phyloP scores from a whole-genome alignment of 2,329 filamentous ascomycete species.

The Fusarium oxysporum region DNA sequence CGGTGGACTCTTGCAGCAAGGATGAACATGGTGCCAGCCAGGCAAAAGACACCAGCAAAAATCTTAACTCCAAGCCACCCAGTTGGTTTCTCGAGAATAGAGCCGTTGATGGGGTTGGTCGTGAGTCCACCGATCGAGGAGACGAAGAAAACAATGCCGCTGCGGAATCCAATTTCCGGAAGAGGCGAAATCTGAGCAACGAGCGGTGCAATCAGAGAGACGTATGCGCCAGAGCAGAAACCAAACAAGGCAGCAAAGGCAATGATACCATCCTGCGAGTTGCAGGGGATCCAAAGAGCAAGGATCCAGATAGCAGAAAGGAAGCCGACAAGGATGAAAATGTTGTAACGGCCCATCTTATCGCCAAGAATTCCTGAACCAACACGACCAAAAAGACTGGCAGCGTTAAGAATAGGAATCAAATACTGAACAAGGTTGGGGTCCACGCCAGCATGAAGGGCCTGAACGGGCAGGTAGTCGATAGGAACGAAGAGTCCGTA shows the following conservation, averaged over 20 bases:
- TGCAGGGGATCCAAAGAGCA: conserved; percentile 57
- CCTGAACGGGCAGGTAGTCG: conserved; percentile 51
- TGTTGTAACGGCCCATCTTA: conserved; percentile 54
- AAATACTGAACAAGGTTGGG: conserved; percentile 49
- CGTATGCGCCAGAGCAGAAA: conserved; percentile 56
- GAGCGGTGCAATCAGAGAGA: conserved; percentile 54
- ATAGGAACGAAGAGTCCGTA: conserved; percentile 54
- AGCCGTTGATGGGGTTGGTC: conserved; percentile 67
- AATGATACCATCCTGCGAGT: conserved; percentile 46
- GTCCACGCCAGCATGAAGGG: conserved; percentile 45
- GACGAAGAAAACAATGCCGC: conserved; percentile 61
- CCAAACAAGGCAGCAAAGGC: conserved; percentile 57
- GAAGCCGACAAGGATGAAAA: conserved; percentile 59
- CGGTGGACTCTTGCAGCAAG: conserved; percentile 20
- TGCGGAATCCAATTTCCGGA: conserved; percentile 47
- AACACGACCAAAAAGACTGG: conserved; percentile 53
- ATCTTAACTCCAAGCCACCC: conserved; percentile 53
- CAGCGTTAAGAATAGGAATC: conserved; percentile 54
- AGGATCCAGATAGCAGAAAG: conserved; percentile 54
- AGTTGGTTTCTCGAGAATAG: conserved; percentile 48
- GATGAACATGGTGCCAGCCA: conserved; percentile 22
- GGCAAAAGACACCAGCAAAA: conserved; percentile 45
- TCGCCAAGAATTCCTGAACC: conserved; percentile 51
- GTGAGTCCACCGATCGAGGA: conserved; percentile 67
- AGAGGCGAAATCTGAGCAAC: conserved; percentile 53